Conservation (phyloP, 305 asterid species). For the Petunia hybrid region DNA sequence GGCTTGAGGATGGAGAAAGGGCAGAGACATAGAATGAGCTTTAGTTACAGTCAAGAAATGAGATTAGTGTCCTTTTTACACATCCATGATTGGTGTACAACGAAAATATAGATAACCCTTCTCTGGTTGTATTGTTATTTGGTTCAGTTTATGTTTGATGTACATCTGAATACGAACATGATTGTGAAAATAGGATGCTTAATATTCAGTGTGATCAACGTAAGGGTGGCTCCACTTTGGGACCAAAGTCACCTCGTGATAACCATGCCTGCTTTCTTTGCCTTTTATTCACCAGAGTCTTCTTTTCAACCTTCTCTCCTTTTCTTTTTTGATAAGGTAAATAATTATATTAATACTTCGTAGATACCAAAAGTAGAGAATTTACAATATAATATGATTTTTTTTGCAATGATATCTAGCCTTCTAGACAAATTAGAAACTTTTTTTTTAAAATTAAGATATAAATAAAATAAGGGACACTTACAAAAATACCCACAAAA, state of each 20-base stretch:
- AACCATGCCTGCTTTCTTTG: neutral
- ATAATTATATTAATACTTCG: too few relatives aligned
- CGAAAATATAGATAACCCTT: slow-evolving; percentile 22
- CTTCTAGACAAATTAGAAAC: too few relatives aligned
- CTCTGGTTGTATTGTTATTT: slow-evolving; percentile 20
- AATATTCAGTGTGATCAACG: slow-evolving; percentile 22
- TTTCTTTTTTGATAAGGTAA: neutral
- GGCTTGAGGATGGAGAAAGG: slow-evolving; percentile 34
- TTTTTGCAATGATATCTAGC: too few relatives aligned
- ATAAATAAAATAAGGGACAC: too few relatives aligned
- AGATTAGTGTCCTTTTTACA: slow-evolving; percentile 29
- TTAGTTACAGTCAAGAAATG: slow-evolving; percentile 31
- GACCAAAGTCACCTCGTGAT: neutral
- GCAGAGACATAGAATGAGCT: slow-evolving; percentile 7
- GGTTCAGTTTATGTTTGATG: slow-evolving; percentile 31
- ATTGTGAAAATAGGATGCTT: slow-evolving; percentile 19
- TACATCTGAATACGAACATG: slow-evolving; percentile 28
- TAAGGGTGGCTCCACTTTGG: neutral
- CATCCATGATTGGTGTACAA: slow-evolving; percentile 21
- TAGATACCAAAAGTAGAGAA: neutral
- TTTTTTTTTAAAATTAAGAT: too few relatives aligned
- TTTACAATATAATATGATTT: neutral
- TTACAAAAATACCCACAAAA: too few relatives aligned
- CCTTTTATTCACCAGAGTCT: neutral
- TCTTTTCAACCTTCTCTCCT: neutral